Evolutionary conservation across 2,329 filamentous ascomycete genomes (phyloP).

Genomic region (Didymellaceae sp.): DNA sequence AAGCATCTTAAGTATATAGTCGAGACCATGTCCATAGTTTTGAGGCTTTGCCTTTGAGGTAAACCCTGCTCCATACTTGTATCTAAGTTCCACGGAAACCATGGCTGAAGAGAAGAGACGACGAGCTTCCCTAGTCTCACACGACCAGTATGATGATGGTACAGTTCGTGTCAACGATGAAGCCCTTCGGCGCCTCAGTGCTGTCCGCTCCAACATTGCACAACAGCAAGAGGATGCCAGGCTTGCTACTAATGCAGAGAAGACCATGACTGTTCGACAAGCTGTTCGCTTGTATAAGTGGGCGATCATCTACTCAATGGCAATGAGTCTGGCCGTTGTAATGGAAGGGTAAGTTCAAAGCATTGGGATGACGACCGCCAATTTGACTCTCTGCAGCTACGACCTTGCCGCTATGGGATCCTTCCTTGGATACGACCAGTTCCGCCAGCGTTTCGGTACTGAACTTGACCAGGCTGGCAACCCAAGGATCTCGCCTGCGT

Average conservation of each 20-base stretch:
- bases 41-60: not conserved
- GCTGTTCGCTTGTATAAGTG: constrained; percentile 69
- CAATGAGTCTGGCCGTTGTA: constrained; percentile 82
- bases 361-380: not conserved
- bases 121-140: constrained; percentile 11
- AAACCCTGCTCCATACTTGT: not conserved
- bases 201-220: constrained; percentile 8
- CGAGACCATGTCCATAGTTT: not conserved
- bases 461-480: constrained; percentile 17
- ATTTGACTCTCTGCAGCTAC: constrained; percentile 21
- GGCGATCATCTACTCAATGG: constrained; percentile 77
- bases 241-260: constrained; percentile 15
- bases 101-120: constrained; percentile 12
- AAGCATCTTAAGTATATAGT: constrained; percentile 10
- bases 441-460: constrained; percentile 47
- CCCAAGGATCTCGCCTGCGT: constrained; percentile 21
- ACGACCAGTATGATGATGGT: constrained; percentile 9
- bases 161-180: constrained; percentile 14
- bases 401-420: constrained; percentile 80
- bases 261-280: constrained; percentile 20
- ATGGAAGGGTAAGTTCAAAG: constrained; percentile 75
- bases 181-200: constrained; percentile 17
- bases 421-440: constrained; percentile 63
- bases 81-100: not conserved
- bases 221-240: constrained; percentile 18